Base-by-base conservation (phyloP, 768 basidiomycete species). In the Asterophora lycoperdoides region DNA sequence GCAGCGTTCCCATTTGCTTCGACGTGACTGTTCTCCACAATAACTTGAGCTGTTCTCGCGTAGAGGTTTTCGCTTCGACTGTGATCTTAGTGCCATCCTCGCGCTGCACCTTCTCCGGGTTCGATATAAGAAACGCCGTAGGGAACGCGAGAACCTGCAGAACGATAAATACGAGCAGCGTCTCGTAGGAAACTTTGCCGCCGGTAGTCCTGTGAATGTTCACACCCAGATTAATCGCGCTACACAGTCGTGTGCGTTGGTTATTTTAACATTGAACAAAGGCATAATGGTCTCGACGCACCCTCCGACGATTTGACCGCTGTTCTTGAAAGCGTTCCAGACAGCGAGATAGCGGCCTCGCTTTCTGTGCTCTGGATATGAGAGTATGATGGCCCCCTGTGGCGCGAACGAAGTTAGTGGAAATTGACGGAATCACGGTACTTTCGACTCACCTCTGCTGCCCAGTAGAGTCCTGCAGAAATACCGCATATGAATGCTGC, bases 281-380 rank as follows among this genome's bases (percentile, higher is more conserved):
- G 18, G 5, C 28, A 44, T 7, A 15, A 20, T n/a, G 23, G 23
- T 6, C 3, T 23, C 6, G 23, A 52, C 46, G 26, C 40, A 52
- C 52, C 59, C 59, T 49, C 57, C 57, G n/a, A 56, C 48, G 32
- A 55, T 45, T n/a, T 53, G 48, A 8, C 42, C 48, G n/a, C 41
- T 41, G 33, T 40, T 48, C 43, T 53, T 45, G 41, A 56, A 53
- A 30, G 44, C 48, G 11, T 40, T 37, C 48, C 54, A 56, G 18
- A 53, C 44, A 11, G 51, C 48, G 8, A 56, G 39, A 41, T 56
- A 56, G 14, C 51, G 39, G n/a, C 48, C 55, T 17, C 45, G 48
- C 14, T 56, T 56, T 23, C 30, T 33, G 44, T 51, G 53, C 44
- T 55, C 53, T 10, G 53, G 49, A 37, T 55, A 55, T 4, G 53